Percentiles rank a stretch among this genome's conserved stretches.
phyloP scores from a whole-genome alignment of 208 protist genomes.

The Naegleria gruberi region DNA sequence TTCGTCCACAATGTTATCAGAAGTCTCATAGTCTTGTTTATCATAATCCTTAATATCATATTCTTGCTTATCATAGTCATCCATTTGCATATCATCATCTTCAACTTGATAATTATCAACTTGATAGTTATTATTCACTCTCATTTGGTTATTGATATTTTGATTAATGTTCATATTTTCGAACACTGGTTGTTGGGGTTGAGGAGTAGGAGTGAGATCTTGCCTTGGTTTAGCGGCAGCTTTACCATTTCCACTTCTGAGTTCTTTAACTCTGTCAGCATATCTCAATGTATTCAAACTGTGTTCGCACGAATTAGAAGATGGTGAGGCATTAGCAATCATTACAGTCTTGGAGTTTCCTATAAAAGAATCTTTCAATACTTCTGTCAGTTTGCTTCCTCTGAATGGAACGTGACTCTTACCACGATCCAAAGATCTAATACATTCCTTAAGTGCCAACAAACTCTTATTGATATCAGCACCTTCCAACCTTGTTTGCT shows the following conservation, averaged over 20 bases:
- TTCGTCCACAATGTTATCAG: neutral
- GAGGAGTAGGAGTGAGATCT: neutral
- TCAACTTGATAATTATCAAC: neutral
- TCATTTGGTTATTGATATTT: neutral
- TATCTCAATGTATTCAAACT: constrained; percentile 97
- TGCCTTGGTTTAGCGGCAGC: neutral
- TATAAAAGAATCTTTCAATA: constrained; percentile 89
- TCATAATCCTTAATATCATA: neutral
- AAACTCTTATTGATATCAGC: constrained; percentile 99
- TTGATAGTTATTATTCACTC: neutral
- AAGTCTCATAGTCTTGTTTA: neutral
- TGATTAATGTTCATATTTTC: too few species aligned
- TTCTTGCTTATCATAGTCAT: neutral
- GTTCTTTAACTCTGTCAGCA: constrained; percentile 89
- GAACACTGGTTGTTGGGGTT: neutral
- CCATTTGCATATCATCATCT: neutral
- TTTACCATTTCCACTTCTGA: constrained; percentile 40
- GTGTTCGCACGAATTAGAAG: constrained; percentile 76
- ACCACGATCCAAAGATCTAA: constrained; percentile 83
- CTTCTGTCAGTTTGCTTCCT: constrained; percentile 91
- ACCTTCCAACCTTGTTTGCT: constrained; percentile 74
- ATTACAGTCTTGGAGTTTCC: constrained; percentile 91
- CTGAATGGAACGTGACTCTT: constrained; percentile 94
- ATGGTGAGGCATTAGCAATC: constrained; percentile 89
- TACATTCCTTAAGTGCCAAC: constrained; percentile 96